phyloP scores from a whole-genome alignment of 257 asterid genomes.

The Plantago ovata region DNA sequence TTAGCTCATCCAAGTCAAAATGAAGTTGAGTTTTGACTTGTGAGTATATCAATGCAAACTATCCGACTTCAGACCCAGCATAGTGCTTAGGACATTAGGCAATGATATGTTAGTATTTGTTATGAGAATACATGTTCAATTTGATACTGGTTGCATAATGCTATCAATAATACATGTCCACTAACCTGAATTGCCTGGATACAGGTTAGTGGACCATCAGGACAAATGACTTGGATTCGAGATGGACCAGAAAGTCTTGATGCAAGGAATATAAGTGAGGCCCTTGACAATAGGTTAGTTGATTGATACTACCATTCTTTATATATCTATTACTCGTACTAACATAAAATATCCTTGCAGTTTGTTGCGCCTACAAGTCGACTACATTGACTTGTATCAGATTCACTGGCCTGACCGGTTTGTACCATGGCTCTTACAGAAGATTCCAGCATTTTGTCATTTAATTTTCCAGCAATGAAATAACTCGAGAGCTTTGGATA shows the following conservation, averaged over 20 bases:
- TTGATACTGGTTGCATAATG: too few species aligned
- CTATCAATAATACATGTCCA: too few species aligned
- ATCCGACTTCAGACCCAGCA: too few species aligned
- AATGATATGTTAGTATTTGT: too few species aligned
- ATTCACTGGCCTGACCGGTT: slow-evolving; percentile 99
- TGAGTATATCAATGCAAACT: too few species aligned
- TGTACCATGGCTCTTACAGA: slow-evolving; percentile 35
- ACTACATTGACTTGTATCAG: slow-evolving; percentile 88
- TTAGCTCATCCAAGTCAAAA: too few species aligned
- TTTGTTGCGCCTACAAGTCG: slow-evolving; percentile 63
- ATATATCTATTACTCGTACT: slow-evolving; percentile 12
- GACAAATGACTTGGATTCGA: slow-evolving; percentile 95
- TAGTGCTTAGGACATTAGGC: too few species aligned
- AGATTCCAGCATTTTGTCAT: slow-evolving; percentile 1
- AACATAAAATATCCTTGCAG: slow-evolving; percentile 36
- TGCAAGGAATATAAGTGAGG: slow-evolving; percentile 64
- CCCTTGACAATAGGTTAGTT: slow-evolving; percentile 71
- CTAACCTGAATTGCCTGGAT: slow-evolving; percentile 16
- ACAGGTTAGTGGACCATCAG: slow-evolving; percentile 93
- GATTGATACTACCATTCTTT: slow-evolving; percentile 16
- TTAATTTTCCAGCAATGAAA: background rate
- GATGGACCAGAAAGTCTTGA: slow-evolving; percentile 76
- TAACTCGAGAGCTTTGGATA: background rate
- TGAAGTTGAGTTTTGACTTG: too few species aligned
- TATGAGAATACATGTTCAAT: too few species aligned